Percentiles rank a stretch among this genome's conserved stretches.
phyloP scores from a whole-genome alignment of 139 green algal genomes.

The Chlamydomonas schloesseri region DNA sequence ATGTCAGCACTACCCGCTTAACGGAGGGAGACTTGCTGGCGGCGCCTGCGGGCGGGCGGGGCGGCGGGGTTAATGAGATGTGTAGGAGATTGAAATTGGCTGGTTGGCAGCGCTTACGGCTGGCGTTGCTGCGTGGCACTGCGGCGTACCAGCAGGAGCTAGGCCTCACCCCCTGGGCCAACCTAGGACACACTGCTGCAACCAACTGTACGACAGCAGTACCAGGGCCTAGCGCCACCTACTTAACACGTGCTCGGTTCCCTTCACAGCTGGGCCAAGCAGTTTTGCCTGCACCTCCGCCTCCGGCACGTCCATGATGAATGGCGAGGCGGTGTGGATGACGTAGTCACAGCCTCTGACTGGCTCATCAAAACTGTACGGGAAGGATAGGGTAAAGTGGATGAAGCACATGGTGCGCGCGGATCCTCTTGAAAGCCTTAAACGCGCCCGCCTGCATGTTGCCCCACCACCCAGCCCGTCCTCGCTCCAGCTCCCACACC shows the following conservation, averaged over 20 bases:
- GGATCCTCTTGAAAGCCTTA: no score
- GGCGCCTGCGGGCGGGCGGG: not conserved
- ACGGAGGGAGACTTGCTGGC: slow-evolving; percentile 56
- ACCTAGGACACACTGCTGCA: no score
- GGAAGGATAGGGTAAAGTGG: not conserved
- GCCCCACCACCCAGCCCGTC: no score
- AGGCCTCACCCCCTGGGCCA: no score
- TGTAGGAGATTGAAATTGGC: no score
- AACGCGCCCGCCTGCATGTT: no score
- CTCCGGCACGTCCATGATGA: not conserved
- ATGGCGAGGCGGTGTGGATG: slow-evolving; percentile 68
- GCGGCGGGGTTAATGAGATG: not conserved
- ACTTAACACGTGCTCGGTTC: slow-evolving; percentile 69
- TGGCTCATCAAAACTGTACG: not conserved
- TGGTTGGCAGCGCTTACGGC: no score
- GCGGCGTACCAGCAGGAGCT: no score
- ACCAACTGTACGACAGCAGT: no score
- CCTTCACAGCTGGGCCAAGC: slow-evolving; percentile 50
- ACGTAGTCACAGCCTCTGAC: slow-evolving; percentile 57
- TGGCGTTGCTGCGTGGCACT: no score
- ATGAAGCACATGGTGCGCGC: not conserved
- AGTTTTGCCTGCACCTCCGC: not conserved
- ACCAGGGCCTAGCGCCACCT: not conserved
- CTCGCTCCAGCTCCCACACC: not conserved
- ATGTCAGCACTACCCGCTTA: slow-evolving; percentile 70